Base-by-base conservation (phyloP, 2,329 filamentous ascomycete genomes). In the Hypoxylon sp. region DNA sequence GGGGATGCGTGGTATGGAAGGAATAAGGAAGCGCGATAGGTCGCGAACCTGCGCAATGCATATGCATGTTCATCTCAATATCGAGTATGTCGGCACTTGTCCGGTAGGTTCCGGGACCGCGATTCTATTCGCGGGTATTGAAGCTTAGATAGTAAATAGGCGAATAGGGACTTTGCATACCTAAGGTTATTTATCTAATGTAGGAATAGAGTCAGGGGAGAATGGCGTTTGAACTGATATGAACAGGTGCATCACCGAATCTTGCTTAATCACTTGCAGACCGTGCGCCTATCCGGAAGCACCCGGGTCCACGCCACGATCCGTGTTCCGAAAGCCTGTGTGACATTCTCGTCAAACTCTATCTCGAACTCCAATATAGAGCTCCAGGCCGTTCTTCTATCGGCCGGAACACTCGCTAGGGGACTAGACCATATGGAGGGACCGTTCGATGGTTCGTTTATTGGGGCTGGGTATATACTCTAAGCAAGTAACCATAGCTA, bases 1-100 rank as follows among this genome's bases (percentile, higher is more conserved):
- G 37, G 37, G 37, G 19, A 21, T 43, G 12, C 32, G 32, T 41
- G n/a, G 6, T 32, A 37, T 27, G 27, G 30, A 39, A 32, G n/a
- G 46, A 51, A 59, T 61, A 34, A 32, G 41, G 30, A 34, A 9
- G n/a, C 45, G 32, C 16, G 8, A 37, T 32, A 25, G 27, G 47
- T 32, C 16, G 47, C 45, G 27, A 51, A 51, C 47, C 30, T 51
- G 30, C 47, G 47, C n/a, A 51, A 51, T 19, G 21, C n/a, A 52
- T 23, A 62, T 62, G 52, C 43, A 60, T 54, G 57, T 46, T 37
- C 61, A 65, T 65, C 65, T 61, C 45, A 68, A 68, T 64, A 48
- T 68, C 48, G 25, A 37, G 30, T 41, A 45, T n/a, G 30, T 56
- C 65, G 58, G 62, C 51, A 68, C 58, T 63, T 60, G 59, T 8